Evolutionary conservation across 306 rosid species (phyloP).

Genomic region (Cucurbita pepo): DNA sequence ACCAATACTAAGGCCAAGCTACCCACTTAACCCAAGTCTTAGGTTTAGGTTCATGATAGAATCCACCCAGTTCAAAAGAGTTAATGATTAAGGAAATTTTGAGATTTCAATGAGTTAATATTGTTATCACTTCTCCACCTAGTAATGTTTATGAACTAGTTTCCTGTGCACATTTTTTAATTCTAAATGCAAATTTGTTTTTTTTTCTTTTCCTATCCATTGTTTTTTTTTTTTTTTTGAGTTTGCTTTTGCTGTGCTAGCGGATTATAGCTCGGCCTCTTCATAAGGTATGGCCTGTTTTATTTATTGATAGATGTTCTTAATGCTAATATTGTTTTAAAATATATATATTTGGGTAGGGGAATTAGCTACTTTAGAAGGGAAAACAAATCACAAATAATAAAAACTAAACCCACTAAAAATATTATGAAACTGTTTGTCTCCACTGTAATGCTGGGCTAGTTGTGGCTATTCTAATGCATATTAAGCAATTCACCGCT

Average conservation of each 20-base stretch:
- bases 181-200: too few species aligned
- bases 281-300: background rate
- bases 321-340: background rate
- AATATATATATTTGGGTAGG: background rate
- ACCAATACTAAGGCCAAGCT: too few species aligned
- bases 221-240: too few species aligned
- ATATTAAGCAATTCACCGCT: background rate
- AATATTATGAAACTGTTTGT: background rate
- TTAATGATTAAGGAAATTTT: too few species aligned
- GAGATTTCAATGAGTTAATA: too few species aligned
- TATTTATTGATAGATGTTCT: background rate
- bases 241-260: background rate
- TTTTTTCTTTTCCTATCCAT: too few species aligned
- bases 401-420: background rate
- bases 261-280: background rate
- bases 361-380: background rate
- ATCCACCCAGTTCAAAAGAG: too few species aligned
- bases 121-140: too few species aligned
- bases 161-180: too few species aligned
- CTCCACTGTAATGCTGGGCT: background rate
- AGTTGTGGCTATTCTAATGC: background rate
- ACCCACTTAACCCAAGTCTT: too few species aligned
- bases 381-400: background rate
- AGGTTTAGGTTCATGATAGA: too few species aligned
- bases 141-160: too few species aligned